Conservation (phyloP, 768 basidiomycete genomes). For the Sporobolomyces phaffii region DNA sequence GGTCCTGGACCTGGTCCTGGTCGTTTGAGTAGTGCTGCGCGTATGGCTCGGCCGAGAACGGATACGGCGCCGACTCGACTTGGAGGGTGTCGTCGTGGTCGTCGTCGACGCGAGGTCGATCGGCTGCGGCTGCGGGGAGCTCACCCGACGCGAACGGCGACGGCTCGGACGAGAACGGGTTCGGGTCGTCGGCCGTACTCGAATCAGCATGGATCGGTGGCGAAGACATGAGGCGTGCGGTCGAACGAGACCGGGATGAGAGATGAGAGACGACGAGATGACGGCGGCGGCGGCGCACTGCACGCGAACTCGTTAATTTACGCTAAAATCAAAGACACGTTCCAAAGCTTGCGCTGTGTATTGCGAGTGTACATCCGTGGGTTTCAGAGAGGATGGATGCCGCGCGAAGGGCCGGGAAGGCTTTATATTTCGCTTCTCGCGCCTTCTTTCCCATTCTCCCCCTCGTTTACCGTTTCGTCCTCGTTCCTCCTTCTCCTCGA, state of each 20-base stretch:
- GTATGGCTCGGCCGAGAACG: conserved; percentile 29
- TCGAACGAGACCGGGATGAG: no score
- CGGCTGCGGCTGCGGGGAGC: not conserved
- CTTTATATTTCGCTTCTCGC: not conserved
- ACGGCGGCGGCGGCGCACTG: no score
- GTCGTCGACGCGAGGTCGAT: not conserved
- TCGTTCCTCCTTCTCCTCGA: not conserved
- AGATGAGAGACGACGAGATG: no score
- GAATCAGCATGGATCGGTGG: not conserved
- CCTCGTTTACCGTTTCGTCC: not conserved
- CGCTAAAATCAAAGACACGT: no score
- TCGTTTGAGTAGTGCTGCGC: not conserved
- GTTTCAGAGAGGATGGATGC: no score
- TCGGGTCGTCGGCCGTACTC: not conserved
- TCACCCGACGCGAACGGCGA: conserved; percentile 1
- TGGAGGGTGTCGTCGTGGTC: not conserved
- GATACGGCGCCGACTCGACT: conserved; percentile 4
- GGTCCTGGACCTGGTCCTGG: no score
- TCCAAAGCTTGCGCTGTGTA: no score
- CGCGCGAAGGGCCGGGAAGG: no score
- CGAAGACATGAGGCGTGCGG: no score
- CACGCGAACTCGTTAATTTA: no score
- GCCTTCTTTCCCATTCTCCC: not conserved
- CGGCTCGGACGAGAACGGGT: conserved; percentile 4
- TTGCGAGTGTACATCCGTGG: no score